phyloP scores from a whole-genome alignment of 257 asterid genomes.

The Agastache rugosa region DNA sequence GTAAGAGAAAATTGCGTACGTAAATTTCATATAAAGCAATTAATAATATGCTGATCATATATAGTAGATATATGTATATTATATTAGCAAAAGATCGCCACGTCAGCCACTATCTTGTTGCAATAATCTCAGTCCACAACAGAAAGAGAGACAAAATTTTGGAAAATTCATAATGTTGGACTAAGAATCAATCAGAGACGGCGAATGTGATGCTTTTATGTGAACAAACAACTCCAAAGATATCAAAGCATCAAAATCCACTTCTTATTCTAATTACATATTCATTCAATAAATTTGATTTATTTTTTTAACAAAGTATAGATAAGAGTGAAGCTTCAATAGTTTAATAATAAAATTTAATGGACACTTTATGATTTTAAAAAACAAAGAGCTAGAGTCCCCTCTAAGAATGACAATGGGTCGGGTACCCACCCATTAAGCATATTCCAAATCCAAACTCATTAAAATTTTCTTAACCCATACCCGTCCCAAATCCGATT shows the following conservation, averaged over 20 bases:
- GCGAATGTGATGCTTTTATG: constrained; percentile 47
- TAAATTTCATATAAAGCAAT: neutral
- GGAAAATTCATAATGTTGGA: constrained; percentile 25
- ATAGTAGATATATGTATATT: too few species aligned
- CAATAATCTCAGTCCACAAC: constrained; percentile 15
- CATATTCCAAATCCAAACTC: too few species aligned
- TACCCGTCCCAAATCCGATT: too few species aligned
- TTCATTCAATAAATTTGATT: constrained; percentile 18
- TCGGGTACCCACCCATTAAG: too few species aligned
- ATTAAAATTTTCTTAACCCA: too few species aligned
- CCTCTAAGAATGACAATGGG: too few species aligned
- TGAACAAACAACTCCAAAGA: constrained; percentile 35
- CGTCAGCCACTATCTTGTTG: constrained; percentile 17
- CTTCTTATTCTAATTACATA: constrained; percentile 29
- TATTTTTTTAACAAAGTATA: constrained; percentile 39
- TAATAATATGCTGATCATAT: neutral
- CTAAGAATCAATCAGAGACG: constrained; percentile 43
- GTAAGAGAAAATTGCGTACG: neutral
- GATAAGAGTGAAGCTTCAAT: constrained; percentile 36
- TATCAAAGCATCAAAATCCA: constrained; percentile 39
- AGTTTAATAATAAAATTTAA: constrained; percentile 26
- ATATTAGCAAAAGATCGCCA: neutral
- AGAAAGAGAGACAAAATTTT: neutral
- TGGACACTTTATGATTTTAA: constrained; percentile 22
- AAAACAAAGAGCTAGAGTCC: too few species aligned